phyloP scores from a whole-genome alignment of 352 stramenopile species.

The Sclerospora graminicola region DNA sequence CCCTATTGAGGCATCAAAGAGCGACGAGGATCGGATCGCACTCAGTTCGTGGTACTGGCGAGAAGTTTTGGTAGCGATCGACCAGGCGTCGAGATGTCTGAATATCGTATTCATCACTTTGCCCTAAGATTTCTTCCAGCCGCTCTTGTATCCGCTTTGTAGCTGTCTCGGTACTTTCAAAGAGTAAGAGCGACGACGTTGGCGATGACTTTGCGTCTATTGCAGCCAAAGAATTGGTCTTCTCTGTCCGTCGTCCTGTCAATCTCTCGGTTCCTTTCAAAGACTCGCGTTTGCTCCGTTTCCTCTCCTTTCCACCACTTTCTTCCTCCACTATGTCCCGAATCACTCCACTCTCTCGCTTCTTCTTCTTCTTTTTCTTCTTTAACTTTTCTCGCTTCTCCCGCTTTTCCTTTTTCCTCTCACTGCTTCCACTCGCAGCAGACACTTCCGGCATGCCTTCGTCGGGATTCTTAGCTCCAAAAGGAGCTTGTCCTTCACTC shows the following conservation, averaged over 20 bases:
- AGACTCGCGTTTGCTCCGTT: constrained; percentile 19
- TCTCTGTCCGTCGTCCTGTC: constrained; percentile 2
- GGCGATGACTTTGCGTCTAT: constrained; percentile 1
- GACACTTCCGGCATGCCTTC: constrained; percentile 32
- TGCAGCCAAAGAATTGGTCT: constrained; percentile 3
- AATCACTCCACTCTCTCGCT: constrained; percentile 29
- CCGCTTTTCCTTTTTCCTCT: constrained; percentile 42
- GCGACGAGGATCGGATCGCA: neutral
- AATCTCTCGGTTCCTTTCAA: constrained; percentile 8
- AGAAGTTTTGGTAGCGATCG: constrained; percentile 9
- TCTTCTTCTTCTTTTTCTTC: constrained; percentile 44
- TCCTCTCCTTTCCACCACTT: constrained; percentile 11
- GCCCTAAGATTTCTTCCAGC: constrained; percentile 32
- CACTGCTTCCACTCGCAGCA: constrained; percentile 17
- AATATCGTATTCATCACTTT: constrained; percentile 49
- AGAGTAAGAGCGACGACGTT: constrained; percentile 14
- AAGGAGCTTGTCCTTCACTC: no score
- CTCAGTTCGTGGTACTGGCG: constrained; percentile 1
- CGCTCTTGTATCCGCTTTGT: constrained; percentile 41
- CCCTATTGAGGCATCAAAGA: neutral
- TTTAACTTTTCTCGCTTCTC: constrained; percentile 45
- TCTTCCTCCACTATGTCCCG: constrained; percentile 16
- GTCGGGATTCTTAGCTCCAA: constrained; percentile 21
- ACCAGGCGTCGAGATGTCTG: constrained; percentile 9
- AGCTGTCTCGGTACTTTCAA: constrained; percentile 34